These are phyloP conservation scores for Diospyros lotus DNA, from an alignment of 148 eudicot genomes.

Conservation along the genomic window DNA sequence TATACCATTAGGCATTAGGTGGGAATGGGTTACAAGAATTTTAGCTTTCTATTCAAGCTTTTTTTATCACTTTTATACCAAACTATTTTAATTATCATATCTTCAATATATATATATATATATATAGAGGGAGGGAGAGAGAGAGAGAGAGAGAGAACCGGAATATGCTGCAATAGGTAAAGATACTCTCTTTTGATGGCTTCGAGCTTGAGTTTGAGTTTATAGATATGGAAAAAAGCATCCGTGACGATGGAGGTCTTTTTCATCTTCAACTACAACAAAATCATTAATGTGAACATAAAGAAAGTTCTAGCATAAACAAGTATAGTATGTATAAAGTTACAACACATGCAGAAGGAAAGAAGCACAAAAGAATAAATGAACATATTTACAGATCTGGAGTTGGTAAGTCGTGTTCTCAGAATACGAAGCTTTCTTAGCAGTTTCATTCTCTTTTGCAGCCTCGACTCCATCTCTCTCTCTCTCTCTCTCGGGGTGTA, in stretches of 20 bases:
- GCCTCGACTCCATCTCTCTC: conserved; percentile 21
- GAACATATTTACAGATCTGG: conserved; percentile 39
- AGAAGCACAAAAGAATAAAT: neutral
- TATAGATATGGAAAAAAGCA: conserved; percentile 39
- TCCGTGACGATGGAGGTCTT: conserved; percentile 39
- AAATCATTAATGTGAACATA: neutral
- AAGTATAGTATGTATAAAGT: neutral
- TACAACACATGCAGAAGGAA: neutral
- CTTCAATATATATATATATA: too few relatives aligned
- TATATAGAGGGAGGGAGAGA: too few relatives aligned
- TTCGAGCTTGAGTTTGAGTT: conserved; percentile 35
- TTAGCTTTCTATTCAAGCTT: too few relatives aligned
- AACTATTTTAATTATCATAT: too few relatives aligned
- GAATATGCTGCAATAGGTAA: conserved; percentile 5
- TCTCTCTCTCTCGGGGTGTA: neutral
- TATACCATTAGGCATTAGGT: too few relatives aligned
- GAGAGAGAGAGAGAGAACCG: neutral
- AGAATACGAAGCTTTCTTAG: conserved; percentile 43
- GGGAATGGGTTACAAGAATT: too few relatives aligned
- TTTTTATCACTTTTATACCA: too few relatives aligned
- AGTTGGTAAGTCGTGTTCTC: conserved; percentile 29
- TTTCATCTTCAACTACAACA: conserved; percentile 29
- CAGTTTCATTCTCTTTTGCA: conserved; percentile 30
- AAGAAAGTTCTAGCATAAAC: neutral
- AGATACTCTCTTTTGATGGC: conserved; percentile 35